Evolutionary conservation across 2,329 filamentous ascomycete genomes (phyloP).

Genomic region (Whalleya microplaca): DNA sequence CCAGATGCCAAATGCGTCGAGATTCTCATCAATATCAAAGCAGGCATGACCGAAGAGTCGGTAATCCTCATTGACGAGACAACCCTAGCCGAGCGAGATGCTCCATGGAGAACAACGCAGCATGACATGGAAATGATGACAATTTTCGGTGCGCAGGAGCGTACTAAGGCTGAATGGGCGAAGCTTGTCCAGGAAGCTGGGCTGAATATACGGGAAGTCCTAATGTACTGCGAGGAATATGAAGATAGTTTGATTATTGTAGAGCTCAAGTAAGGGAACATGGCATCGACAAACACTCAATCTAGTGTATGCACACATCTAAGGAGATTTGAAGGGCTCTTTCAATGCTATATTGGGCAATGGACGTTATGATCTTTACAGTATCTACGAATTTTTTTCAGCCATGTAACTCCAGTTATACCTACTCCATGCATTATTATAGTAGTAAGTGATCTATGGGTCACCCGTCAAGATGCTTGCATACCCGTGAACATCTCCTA

Average conservation of each 20-base stretch:
- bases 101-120: background rate
- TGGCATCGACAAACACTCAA: too few relatives aligned
- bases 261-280: background rate
- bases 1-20: slow-evolving; percentile 8
- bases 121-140: background rate
- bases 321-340: too few relatives aligned
- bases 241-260: slow-evolving; percentile 1
- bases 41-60: slow-evolving; percentile 17
- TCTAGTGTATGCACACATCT: too few relatives aligned
- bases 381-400: too few relatives aligned
- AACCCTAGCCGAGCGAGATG: slow-evolving; percentile 6
- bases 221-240: background rate
- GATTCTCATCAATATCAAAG: slow-evolving; percentile 14
- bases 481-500: too few relatives aligned
- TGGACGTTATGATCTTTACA: too few relatives aligned
- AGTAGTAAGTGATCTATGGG: too few relatives aligned
- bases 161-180: background rate
- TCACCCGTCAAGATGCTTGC: too few relatives aligned
- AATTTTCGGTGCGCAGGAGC: background rate
- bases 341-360: too few relatives aligned
- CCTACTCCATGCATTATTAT: too few relatives aligned
- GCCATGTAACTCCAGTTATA: too few relatives aligned
- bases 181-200: background rate
- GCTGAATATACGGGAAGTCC: background rate
- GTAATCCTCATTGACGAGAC: slow-evolving; percentile 23